These are phyloP conservation scores for Alternaria sp. DNA, from an alignment of 2,329 filamentous ascomycete species.

Conservation along the genomic window DNA sequence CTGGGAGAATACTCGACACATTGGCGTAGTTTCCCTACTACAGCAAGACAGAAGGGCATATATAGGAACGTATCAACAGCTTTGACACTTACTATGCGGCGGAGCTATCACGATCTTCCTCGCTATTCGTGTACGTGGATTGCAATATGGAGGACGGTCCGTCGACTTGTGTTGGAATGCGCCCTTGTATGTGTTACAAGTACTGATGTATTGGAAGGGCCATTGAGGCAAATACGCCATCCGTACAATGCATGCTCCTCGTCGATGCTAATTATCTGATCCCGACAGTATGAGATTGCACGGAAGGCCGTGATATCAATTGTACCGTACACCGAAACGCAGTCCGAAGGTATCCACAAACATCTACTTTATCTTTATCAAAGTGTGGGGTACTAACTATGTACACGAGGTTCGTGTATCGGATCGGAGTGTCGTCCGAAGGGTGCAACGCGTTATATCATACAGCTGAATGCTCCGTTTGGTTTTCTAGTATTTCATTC, in stretches of 20 bases:
- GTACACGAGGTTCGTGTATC: not conserved
- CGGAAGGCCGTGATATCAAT: not conserved
- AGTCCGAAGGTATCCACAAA: not conserved
- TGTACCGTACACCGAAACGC: not conserved
- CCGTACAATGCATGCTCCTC: not conserved
- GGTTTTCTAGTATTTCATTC: fast-evolving
- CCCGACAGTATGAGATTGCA: not conserved
- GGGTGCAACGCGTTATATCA: too few species aligned
- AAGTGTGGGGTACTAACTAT: not conserved
- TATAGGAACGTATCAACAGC: too few species aligned
- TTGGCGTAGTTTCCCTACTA: too few species aligned
- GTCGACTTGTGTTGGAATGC: too few species aligned
- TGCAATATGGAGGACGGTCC: too few species aligned
- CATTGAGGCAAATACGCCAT: not conserved
- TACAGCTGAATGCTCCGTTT: not conserved
- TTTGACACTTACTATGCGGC: too few species aligned
- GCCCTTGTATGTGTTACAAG: too few species aligned
- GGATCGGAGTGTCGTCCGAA: not conserved
- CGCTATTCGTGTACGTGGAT: too few species aligned
- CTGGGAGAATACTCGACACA: not conserved
- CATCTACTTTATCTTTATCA: not conserved
- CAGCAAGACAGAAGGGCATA: too few species aligned
- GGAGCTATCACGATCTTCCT: too few species aligned
- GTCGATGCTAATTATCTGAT: not conserved
- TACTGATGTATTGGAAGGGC: not conserved